Percentiles rank a stretch among this genome's conserved stretches.
These are phyloP conservation scores for Hydnum rufescens DNA, from an alignment of 768 basidiomycete species.

Conservation along the genomic window DNA sequence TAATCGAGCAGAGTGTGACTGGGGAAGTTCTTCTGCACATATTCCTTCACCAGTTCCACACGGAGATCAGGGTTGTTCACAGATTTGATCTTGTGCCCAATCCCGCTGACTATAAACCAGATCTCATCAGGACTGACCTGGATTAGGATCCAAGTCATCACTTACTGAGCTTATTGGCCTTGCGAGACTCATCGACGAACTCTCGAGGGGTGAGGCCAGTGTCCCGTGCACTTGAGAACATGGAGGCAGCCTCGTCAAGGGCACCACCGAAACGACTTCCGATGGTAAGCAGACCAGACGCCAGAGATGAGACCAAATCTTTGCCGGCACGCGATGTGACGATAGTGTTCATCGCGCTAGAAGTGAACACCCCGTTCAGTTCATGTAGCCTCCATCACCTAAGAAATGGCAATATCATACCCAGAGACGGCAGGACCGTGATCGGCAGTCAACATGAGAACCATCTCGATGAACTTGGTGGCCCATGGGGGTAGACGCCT, in stretches of 20 bases:
- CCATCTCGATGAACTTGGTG: conserved; percentile 99
- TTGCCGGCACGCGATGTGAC: conserved; percentile 99
- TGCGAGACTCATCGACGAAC: conserved; percentile 86
- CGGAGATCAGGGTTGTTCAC: conserved; percentile 90
- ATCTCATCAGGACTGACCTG: no score
- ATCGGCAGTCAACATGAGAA: conserved; percentile 96
- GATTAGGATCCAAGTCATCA: no score
- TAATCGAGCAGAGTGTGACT: conserved; percentile 83
- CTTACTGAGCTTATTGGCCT: conserved; percentile 87
- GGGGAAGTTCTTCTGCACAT: conserved; percentile 89
- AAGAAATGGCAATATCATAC: conserved; percentile 8
- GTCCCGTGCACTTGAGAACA: conserved; percentile 87
- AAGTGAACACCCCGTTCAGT: no score
- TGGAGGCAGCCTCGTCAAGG: conserved; percentile 86
- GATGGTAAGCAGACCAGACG: conserved; percentile 91
- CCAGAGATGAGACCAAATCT: conserved; percentile 90
- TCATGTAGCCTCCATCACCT: neutral
- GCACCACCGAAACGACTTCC: conserved; percentile 98
- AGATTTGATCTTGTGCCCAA: conserved; percentile 99
- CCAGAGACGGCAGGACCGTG: conserved; percentile 96
- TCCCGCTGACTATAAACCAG: conserved; percentile 55
- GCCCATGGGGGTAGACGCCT: conserved; percentile 79
- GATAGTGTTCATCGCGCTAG: conserved; percentile 94
- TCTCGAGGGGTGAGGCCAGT: conserved; percentile 91
- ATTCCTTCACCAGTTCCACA: conserved; percentile 90